Percentiles rank a stretch among this genome's conserved stretches.
Conservation (phyloP, 352 stramenopile species). For the Phytophthora syringae region DNA sequence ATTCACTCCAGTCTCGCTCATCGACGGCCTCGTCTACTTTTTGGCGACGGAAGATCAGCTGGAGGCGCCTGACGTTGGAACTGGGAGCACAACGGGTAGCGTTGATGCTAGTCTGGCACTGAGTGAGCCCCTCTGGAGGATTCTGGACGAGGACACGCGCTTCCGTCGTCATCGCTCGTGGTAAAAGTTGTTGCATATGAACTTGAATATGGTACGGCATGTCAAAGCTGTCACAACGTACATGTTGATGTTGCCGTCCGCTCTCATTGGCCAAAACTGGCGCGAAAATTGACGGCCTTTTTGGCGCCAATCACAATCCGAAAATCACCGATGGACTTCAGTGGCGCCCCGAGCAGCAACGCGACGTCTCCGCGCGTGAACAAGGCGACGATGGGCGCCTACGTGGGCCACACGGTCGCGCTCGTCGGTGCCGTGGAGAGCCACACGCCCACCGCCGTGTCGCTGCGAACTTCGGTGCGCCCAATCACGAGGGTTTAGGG, state of each 20-base stretch:
- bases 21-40: slow-evolving; percentile 35
- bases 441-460: slow-evolving; percentile 71
- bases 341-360: slow-evolving; percentile 37
- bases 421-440: slow-evolving; percentile 81
- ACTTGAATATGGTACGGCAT: too few species aligned
- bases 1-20: slow-evolving; percentile 31
- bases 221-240: too few species aligned
- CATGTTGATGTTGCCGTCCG: too few species aligned
- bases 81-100: slow-evolving; percentile 8
- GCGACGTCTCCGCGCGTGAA: slow-evolving; percentile 85
- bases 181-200: too few species aligned
- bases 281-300: too few species aligned
- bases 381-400: slow-evolving; percentile 72
- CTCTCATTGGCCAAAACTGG: slow-evolving; percentile 27
- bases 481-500: too few species aligned
- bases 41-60: slow-evolving; percentile 32
- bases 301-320: slow-evolving; percentile 27
- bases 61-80: background rate
- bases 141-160: slow-evolving; percentile 1
- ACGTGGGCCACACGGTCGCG: slow-evolving; percentile 73
- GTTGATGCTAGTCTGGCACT: slow-evolving; percentile 21
- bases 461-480: slow-evolving; percentile 73
- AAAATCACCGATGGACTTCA: slow-evolving; percentile 57
- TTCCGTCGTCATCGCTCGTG: slow-evolving; percentile 1
- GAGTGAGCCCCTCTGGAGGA: slow-evolving; percentile 9